Evolutionary conservation across 106 monocot genomes (phyloP), one percentile per base, ranked within the genome.

Genomic region (Hemerocallis citrina): DNA sequence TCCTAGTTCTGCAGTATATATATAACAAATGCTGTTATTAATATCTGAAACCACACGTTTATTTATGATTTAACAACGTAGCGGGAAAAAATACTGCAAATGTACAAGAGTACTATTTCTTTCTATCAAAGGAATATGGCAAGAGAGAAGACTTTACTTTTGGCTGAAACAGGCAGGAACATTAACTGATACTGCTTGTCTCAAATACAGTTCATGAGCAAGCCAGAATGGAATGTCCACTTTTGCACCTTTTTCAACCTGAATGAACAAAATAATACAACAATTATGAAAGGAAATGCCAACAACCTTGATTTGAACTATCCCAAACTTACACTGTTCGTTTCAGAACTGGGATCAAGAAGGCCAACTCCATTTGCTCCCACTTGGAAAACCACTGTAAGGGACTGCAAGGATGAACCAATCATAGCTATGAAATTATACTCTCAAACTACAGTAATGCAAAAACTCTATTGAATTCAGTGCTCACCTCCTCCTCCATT

Each of bases 161-260:
- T 75, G 79, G 69, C 71, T 77, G 67, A 81, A 96, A 68, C 84
- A 87, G 13, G 76, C 34, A 77, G 91, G 96, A 62, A 84, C 69
- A 14, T 29, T 78, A 8, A 91, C 72, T 3, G 96, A 74, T 16
- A 79, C 79, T 62, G 90, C 86, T 77, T 81, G 83, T 59, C 84
- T 84, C 74, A 84, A 32, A 40, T 36, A 79, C 22, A 91, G 54
- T 37, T 91, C 81, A 46, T 91, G 81, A 45, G 90, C 75, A 73
- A 96, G 81, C 90, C 96, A 96, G 54, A 91, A 84, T 17, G 96
- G 90, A 3, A 96, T 52, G 38, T 91, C 90, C n/a, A 96, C 78
- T 75, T 96, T 90, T 14, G 86, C 83, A 38, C 90, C 81, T 57
- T 87, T 87, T 34, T 90, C 87, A 52, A 91, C 76, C 86, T 95